phyloP scores from a whole-genome alignment of 2,329 filamentous ascomycete species.

The Helotiales sp. region DNA sequence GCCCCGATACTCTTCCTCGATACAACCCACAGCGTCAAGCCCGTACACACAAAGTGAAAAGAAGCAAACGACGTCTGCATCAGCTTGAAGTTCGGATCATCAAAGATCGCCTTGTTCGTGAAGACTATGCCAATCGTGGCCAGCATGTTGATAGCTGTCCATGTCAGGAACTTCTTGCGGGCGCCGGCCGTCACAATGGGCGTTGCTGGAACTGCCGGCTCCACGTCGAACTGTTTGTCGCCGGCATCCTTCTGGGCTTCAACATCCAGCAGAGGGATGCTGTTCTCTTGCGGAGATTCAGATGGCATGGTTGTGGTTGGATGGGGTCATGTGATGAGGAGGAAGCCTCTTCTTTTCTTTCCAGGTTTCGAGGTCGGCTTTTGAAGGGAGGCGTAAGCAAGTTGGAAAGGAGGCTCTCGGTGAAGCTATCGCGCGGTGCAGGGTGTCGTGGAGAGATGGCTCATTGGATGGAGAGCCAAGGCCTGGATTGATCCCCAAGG shows the following conservation, averaged over 20 bases:
- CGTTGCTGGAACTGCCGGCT: slow-evolving; percentile 10
- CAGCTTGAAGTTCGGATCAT: slow-evolving; percentile 38
- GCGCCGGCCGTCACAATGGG: slow-evolving; percentile 13
- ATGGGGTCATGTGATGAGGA: slow-evolving; percentile 24
- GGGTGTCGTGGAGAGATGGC: background rate
- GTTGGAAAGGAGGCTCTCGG: background rate
- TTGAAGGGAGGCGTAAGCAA: background rate
- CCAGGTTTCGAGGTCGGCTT: background rate
- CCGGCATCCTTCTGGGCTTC: slow-evolving; percentile 26
- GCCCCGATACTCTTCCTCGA: slow-evolving; percentile 33
- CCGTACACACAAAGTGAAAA: slow-evolving; percentile 39
- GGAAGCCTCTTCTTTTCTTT: slow-evolving; percentile 1
- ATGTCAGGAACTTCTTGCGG: slow-evolving; percentile 29
- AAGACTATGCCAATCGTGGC: slow-evolving; percentile 40
- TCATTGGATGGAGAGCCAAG: slow-evolving; percentile 12
- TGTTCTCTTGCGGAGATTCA: slow-evolving; percentile 26
- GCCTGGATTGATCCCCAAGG: background rate
- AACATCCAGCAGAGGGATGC: slow-evolving; percentile 32
- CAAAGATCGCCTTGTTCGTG: slow-evolving; percentile 40
- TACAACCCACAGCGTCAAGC: slow-evolving; percentile 37
- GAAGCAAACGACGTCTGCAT: slow-evolving; percentile 38
- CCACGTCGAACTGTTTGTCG: slow-evolving; percentile 20
- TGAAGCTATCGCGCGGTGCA: background rate
- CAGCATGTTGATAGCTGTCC: slow-evolving; percentile 36
- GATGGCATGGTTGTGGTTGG: slow-evolving; percentile 18